Evolutionary conservation across 768 basidiomycete genomes (phyloP).

Genomic region (Tulasnella sp.): DNA sequence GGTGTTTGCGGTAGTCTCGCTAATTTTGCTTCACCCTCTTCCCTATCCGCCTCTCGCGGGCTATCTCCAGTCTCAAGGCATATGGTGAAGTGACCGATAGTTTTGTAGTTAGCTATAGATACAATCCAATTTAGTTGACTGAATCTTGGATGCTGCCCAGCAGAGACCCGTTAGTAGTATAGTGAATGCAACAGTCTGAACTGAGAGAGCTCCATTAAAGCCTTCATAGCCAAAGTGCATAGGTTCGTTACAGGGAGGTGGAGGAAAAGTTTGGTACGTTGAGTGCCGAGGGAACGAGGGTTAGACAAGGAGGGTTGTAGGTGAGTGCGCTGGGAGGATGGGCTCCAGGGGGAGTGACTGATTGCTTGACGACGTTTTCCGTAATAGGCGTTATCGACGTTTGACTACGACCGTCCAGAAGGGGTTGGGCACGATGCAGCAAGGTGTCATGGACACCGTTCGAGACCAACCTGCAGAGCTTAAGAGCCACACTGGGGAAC

Average conservation of each 20-base stretch:
- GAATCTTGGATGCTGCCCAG: no score
- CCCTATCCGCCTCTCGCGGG: no score
- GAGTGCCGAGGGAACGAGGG: constrained; percentile 40
- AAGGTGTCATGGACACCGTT: neutral
- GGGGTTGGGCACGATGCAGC: neutral
- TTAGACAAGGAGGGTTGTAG: constrained; percentile 34
- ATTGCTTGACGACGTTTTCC: neutral
- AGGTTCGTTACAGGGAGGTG: constrained; percentile 28
- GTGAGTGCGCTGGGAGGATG: neutral
- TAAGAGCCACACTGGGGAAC: neutral
- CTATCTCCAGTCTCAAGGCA: no score
- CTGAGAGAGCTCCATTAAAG: no score
- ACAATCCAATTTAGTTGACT: no score
- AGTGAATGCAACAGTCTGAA: no score
- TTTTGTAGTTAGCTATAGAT: no score
- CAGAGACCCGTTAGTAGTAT: no score
- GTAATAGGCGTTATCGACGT: neutral
- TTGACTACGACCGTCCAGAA: neutral
- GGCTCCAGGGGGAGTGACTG: neutral
- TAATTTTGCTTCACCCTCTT: no score
- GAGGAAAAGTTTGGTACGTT: constrained; percentile 31
- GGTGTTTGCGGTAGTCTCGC: no score
- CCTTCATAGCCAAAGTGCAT: no score
- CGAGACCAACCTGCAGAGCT: neutral
- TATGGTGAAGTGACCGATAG: no score